Conservation (phyloP, 2,329 filamentous ascomycete species). For the Ophiocordyceps camponoti-leonardi region DNA sequence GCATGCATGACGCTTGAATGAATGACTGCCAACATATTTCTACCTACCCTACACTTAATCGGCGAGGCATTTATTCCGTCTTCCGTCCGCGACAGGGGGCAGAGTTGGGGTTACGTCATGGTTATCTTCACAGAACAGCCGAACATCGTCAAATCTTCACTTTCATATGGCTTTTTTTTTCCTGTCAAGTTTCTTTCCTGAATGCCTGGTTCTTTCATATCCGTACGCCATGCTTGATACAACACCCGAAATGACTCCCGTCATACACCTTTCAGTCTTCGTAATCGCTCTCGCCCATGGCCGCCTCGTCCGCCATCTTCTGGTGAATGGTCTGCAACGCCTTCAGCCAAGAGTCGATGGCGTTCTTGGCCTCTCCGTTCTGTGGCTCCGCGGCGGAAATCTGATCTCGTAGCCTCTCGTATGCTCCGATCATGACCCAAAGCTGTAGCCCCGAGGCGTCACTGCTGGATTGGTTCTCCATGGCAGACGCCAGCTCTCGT, state of each 20-base stretch:
- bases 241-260: too few species aligned
- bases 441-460: conserved; percentile 28
- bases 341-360: conserved; percentile 30
- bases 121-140: too few species aligned
- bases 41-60: background rate
- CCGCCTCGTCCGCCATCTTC: conserved; percentile 8
- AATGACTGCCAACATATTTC: background rate
- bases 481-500: conserved; percentile 27
- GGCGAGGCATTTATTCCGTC: background rate
- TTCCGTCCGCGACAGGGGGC: background rate
- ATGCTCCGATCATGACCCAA: conserved; percentile 41
- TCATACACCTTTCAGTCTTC: conserved; percentile 18
- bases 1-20: background rate
- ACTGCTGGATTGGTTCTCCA: conserved; percentile 11
- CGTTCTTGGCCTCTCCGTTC: conserved; percentile 13
- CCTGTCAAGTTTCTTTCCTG: too few species aligned
- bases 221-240: too few species aligned
- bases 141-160: too few species aligned
- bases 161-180: too few species aligned
- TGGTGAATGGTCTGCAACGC: conserved; percentile 29
- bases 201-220: background rate
- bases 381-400: conserved; percentile 17
- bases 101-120: too few species aligned
- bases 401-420: conserved; percentile 33
- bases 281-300: conserved; percentile 12